Percentiles rank a stretch among this genome's conserved stretches.
Evolutionary conservation across 169 alveolate species (phyloP).

Genomic region (Plasmodium ovale): DNA sequence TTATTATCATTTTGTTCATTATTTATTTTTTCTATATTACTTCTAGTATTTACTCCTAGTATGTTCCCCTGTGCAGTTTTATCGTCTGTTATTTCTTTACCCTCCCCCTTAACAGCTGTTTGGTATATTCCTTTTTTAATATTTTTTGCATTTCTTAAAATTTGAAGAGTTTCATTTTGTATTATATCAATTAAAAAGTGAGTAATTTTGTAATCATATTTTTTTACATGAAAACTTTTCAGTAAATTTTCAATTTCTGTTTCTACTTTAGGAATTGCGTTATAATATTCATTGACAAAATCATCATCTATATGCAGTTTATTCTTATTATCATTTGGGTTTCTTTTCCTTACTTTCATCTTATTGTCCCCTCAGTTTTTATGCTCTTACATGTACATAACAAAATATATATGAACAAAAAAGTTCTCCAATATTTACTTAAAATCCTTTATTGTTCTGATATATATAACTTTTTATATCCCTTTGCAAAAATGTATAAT

Average conservation of each 20-base stretch:
- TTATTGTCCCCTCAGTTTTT: not conserved
- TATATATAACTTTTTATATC: too few relatives aligned
- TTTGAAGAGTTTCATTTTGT: constrained; percentile 70
- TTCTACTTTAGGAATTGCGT: constrained; percentile 62
- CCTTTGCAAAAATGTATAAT: too few relatives aligned
- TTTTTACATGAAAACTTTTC: constrained; percentile 40
- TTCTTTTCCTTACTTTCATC: constrained; percentile 36
- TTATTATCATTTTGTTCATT: too few relatives aligned
- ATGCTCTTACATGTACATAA: too few relatives aligned
- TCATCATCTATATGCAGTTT: not conserved
- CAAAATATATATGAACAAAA: too few relatives aligned
- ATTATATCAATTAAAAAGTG: constrained; percentile 61
- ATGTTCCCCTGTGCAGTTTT: not conserved
- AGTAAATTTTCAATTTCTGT: constrained; percentile 59
- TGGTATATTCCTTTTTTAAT: constrained; percentile 6
- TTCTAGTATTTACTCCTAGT: not conserved
- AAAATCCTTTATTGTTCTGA: too few relatives aligned
- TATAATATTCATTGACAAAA: constrained; percentile 6
- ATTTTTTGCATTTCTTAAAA: constrained; percentile 46
- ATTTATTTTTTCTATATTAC: not conserved
- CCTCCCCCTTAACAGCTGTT: not conserved
- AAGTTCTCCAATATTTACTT: too few relatives aligned
- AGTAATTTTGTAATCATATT: constrained; percentile 73
- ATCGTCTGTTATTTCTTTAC: constrained; percentile 2
- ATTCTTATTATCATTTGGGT: not conserved